Conservation (phyloP, 257 asterid genomes). For the Perilla frutescens region DNA sequence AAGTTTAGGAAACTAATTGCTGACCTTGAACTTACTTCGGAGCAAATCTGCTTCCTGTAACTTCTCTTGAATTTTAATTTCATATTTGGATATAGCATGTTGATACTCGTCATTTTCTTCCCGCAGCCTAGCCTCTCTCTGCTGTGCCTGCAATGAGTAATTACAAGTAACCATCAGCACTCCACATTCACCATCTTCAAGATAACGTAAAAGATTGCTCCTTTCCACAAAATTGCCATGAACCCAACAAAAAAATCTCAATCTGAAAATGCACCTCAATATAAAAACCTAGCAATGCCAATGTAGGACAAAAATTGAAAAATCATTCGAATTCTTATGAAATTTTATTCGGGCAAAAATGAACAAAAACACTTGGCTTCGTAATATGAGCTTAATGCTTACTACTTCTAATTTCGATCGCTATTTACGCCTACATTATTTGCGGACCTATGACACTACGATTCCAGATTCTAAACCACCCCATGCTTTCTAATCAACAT, state of each 20-base stretch:
- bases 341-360: not conserved
- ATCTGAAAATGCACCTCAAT: not conserved
- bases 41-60: slow-evolving; percentile 74
- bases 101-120: slow-evolving; percentile 89
- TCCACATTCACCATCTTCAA: slow-evolving; percentile 7
- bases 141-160: slow-evolving; percentile 58
- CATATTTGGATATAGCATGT: slow-evolving; percentile 65
- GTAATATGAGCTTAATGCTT: slow-evolving; percentile 15
- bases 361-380: not conserved
- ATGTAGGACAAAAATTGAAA: not conserved
- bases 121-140: slow-evolving; percentile 71
- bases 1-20: slow-evolving; percentile 35
- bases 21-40: slow-evolving; percentile 76
- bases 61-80: slow-evolving; percentile 74
- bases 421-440: slow-evolving; percentile 13
- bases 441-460: slow-evolving; percentile 5
- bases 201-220: not conserved
- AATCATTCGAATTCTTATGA: not conserved
- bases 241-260: slow-evolving; percentile 9
- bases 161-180: slow-evolving; percentile 15
- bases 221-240: slow-evolving; percentile 14
- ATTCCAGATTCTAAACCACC: not conserved
- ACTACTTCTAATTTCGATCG: not conserved
- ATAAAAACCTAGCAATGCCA: not conserved
- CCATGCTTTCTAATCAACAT: not conserved